Base-by-base conservation (phyloP, 345 rosid genomes). In the Adansonia digitata region DNA sequence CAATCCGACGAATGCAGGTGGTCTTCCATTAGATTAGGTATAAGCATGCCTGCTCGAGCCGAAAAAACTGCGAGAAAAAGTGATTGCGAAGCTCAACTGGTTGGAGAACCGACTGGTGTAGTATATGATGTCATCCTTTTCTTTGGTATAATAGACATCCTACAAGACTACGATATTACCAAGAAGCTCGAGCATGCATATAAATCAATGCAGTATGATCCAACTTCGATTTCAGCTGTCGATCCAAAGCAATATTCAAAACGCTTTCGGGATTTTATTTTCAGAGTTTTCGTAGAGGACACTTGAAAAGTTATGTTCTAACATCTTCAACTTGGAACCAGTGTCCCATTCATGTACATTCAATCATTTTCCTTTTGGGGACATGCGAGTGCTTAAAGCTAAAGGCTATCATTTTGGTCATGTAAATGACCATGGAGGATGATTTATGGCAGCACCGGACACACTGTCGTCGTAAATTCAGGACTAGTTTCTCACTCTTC, bases 181-280 rank as follows among this genome's bases (percentile, higher is more conserved):
- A 95, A 95, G 88, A 95, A 93, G 85, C 98, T 95, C 59, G 99
- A 95, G 85, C 99, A 93, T 78, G 99, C 97, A 8, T 93, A 93
- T 81, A 95, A 95, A 80, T 93, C 99, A 60, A 93, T 95, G 91
- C 98, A 95, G 22, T 88, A 90, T 61, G 98, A 93, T 80, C 88
- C 99, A 0, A 92, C 98, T 43, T 94, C 98, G 1, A 94, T 94
- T 74, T 94, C 98, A 5, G 98, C 98, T 1, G 98, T 95, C 68
- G 98, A 93, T 88, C 99, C 99, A 35, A 95, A 84, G 83, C 98
- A 95, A 65, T 92, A 94, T 79, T 88, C 97, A 0, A 88, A 75
- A 79, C 95, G 98, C 39, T 94, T 94, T n/a, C n/a, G n/a, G n/a
- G n/a, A n/a, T n/a, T n/a, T n/a, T n/a, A n/a, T n/a, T n/a, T n/a